Percentiles rank a stretch among this genome's conserved stretches.
phyloP scores from a whole-genome alignment of 2,329 filamentous ascomycete species.

The Fusarium nanum region DNA sequence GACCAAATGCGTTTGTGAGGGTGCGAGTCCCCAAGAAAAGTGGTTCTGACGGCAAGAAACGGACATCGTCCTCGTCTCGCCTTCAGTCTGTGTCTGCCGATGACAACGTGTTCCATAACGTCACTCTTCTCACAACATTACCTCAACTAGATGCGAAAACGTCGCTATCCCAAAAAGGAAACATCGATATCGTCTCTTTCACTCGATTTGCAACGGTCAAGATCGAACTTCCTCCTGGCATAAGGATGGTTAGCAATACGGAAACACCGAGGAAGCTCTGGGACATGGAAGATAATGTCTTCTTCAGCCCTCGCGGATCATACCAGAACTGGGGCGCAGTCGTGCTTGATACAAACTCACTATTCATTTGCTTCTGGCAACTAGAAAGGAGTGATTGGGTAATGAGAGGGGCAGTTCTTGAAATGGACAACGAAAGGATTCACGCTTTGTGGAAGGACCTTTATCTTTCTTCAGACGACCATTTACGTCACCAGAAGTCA shows the following conservation, averaged over 20 bases:
- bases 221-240: background rate
- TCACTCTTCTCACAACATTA: background rate
- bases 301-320: background rate
- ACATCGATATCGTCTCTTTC: background rate
- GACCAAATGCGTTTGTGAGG: background rate
- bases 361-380: background rate
- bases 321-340: background rate
- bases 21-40: background rate
- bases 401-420: background rate
- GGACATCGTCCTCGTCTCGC: background rate
- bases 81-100: background rate
- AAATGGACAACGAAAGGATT: rapidly evolving
- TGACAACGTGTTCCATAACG: background rate
- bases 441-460: background rate
- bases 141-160: background rate
- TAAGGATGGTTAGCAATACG: background rate
- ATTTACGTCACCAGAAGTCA: background rate
- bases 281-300: background rate
- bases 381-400: background rate
- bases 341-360: background rate
- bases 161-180: background rate
- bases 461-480: background rate
- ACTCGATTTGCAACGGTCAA: background rate
- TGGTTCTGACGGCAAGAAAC: rapidly evolving
- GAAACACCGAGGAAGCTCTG: background rate